A percentile compares a stretch with the other conserved stretches of the same genome.
Conservation (phyloP, 2,329 filamentous ascomycete genomes). For the Penicillium sp. region DNA sequence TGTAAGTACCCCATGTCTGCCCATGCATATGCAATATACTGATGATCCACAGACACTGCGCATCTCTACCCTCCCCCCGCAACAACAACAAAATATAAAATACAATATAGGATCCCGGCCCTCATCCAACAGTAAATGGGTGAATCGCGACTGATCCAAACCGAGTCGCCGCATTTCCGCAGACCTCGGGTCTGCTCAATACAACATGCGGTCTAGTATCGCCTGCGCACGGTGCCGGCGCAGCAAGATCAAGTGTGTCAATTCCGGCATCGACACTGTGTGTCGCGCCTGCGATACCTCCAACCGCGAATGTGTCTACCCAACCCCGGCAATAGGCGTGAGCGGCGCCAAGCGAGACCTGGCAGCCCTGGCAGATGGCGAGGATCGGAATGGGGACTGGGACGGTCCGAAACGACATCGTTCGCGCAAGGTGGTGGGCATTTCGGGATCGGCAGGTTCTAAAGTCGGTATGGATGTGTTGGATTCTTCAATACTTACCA, state of each 20-base stretch:
- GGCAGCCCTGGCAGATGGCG: constrained; percentile 37
- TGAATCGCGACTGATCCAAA: constrained; percentile 7
- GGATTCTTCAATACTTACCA: constrained; percentile 53
- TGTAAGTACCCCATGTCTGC: background rate
- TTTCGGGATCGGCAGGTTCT: constrained; percentile 33
- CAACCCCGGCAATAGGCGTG: constrained; percentile 47
- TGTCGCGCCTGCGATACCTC: constrained; percentile 75
- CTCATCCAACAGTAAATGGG: constrained; percentile 12
- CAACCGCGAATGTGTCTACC: constrained; percentile 73
- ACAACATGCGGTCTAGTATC: constrained; percentile 72
- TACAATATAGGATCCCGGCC: background rate
- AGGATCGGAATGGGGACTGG: constrained; percentile 45
- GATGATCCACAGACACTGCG: constrained; percentile 1
- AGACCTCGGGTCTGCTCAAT: constrained; percentile 16
- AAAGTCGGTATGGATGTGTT: constrained; percentile 48
- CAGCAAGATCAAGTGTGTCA: constrained; percentile 87
- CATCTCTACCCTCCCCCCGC: background rate
- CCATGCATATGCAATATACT: constrained; percentile 13
- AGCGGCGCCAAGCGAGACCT: constrained; percentile 42
- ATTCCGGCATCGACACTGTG: constrained; percentile 69
- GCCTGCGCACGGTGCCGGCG: constrained; percentile 74
- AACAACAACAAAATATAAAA: background rate
- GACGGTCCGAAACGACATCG: constrained; percentile 46
- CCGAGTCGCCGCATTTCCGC: constrained; percentile 4
- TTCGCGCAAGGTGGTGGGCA: constrained; percentile 38